phyloP scores from a whole-genome alignment of 2,329 filamentous ascomycete species.

The Zarea fungicola region DNA sequence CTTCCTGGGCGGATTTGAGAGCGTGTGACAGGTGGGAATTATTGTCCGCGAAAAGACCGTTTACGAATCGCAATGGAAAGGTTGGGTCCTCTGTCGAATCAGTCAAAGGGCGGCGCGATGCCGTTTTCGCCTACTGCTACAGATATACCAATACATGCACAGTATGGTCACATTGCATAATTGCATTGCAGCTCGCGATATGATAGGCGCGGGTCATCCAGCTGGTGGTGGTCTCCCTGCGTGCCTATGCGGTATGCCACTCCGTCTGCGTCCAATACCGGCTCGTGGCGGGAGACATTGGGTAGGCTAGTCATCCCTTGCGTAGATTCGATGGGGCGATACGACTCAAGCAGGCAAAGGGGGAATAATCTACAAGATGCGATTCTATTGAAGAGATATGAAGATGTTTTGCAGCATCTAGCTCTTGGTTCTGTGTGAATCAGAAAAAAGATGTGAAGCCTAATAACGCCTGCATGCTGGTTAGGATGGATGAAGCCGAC shows the following conservation, averaged over 20 bases:
- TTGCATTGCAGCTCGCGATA: too few species aligned
- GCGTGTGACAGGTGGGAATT: constrained; percentile 9
- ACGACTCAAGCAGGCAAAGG: neutral
- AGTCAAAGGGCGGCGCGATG: too few species aligned
- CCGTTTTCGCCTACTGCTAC: too few species aligned
- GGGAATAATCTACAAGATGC: neutral
- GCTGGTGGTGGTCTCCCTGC: neutral
- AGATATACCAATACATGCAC: too few species aligned
- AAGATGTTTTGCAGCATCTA: neutral
- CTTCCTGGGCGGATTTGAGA: neutral
- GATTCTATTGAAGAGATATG: neutral
- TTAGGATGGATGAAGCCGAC: too few species aligned
- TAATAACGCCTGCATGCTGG: too few species aligned
- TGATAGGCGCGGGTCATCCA: too few species aligned
- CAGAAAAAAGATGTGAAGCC: too few species aligned
- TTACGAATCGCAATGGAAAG: neutral
- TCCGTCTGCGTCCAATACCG: neutral
- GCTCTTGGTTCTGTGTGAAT: too few species aligned
- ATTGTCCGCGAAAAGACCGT: neutral
- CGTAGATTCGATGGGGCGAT: neutral
- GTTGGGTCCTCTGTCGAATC: too few species aligned
- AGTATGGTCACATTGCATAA: too few species aligned
- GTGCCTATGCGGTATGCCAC: neutral
- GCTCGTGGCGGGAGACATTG: neutral
- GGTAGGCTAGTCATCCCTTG: neutral